Evolutionary conservation across 2,329 filamentous ascomycete species (phyloP).

Genomic region (Colletotrichum sp.): DNA sequence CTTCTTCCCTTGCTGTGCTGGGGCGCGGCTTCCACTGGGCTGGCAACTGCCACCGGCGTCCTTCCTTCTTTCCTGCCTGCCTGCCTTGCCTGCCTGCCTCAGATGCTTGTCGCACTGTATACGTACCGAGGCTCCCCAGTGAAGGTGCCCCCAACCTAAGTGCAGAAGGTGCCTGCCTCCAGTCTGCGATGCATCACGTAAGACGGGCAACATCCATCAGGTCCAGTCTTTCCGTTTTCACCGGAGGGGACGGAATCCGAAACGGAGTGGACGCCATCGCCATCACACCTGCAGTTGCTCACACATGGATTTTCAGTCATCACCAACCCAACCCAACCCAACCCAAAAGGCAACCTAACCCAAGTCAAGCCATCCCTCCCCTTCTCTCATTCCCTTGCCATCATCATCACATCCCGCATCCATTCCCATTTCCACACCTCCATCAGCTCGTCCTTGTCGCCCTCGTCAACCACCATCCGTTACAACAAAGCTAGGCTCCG

Average conservation of each 20-base stretch:
- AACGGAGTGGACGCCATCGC: background rate
- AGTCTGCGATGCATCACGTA: background rate
- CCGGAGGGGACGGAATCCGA: background rate
- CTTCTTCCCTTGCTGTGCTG: background rate
- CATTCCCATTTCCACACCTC: background rate
- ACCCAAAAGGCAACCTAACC: background rate
- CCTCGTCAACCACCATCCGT: background rate
- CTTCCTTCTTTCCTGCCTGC: background rate
- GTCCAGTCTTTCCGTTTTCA: background rate
- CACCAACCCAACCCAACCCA: background rate
- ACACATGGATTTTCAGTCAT: background rate
- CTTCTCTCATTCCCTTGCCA: background rate
- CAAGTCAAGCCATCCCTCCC: background rate
- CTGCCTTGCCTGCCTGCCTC: background rate
- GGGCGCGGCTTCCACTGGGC: background rate
- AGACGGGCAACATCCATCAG: background rate
- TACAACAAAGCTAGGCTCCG: background rate
- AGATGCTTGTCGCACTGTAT: background rate
- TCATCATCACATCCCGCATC: background rate
- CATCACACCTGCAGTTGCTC: background rate
- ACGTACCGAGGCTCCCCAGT: background rate
- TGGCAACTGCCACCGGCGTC: background rate
- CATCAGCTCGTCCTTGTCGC: background rate
- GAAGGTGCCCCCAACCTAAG: background rate
- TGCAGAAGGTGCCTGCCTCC: background rate